Conservation (phyloP, 805 yeast species). For the Schizosaccharomyces octosporus region DNA sequence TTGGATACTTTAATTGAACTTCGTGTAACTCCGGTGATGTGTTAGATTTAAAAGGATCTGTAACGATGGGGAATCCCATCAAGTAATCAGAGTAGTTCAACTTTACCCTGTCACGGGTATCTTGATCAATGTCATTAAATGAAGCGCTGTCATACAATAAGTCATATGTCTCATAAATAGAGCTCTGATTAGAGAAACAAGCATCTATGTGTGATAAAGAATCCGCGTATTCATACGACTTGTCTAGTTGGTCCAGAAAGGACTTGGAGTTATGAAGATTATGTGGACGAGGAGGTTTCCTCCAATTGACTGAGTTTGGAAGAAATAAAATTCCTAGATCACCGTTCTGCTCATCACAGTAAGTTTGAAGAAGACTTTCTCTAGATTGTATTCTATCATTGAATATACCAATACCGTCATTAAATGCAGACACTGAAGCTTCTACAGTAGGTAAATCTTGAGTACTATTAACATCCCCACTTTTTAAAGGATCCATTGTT, state of each 20-base stretch:
- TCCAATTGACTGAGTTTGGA: background rate
- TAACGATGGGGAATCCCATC: background rate
- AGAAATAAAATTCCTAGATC: background rate
- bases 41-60: background rate
- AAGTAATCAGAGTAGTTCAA: background rate
- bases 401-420: background rate
- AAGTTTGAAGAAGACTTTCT: background rate
- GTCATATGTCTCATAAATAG: background rate
- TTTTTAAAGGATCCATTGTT: too few species aligned
- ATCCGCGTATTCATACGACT: background rate
- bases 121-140: background rate
- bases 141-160: background rate
- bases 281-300: background rate
- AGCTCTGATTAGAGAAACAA: background rate
- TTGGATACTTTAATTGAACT: background rate
- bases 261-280: background rate
- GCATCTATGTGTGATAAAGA: background rate
- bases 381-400: background rate
- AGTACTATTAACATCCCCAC: too few species aligned
- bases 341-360: background rate
- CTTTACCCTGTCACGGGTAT: background rate
- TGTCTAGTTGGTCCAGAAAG: background rate
- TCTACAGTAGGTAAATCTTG: background rate
- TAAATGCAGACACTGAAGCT: background rate
- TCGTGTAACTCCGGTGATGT: background rate